phyloP scores from a whole-genome alignment of 1,284 basidiomycete species.

The Agaricales sp. region DNA sequence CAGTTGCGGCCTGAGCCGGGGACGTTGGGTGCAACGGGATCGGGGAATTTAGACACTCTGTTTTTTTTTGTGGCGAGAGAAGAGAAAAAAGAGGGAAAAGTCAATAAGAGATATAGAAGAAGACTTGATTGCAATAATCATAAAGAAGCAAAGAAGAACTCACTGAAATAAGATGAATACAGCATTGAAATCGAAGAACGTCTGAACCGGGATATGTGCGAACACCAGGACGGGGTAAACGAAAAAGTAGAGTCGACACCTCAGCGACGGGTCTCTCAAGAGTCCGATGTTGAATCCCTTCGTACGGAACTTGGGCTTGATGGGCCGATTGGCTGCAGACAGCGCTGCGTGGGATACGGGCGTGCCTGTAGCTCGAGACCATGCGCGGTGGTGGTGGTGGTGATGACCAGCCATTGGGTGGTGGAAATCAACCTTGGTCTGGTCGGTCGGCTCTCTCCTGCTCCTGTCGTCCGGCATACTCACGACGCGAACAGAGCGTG shows the following conservation, averaged over 20 bases:
- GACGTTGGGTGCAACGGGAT: slow-evolving; percentile 52
- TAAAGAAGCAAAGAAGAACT: slow-evolving; percentile 23
- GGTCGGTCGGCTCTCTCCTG: slow-evolving; percentile 41
- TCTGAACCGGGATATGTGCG: slow-evolving; percentile 62
- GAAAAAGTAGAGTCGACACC: slow-evolving; percentile 51
- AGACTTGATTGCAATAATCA: background rate
- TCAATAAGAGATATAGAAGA: background rate
- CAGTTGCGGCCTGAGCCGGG: slow-evolving; percentile 65
- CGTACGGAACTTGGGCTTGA: slow-evolving; percentile 54
- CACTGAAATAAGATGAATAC: slow-evolving; percentile 69
- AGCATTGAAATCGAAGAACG: slow-evolving; percentile 75
- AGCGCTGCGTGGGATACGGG: slow-evolving; percentile 32
- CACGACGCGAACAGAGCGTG: slow-evolving; percentile 69
- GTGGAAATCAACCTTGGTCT: slow-evolving; percentile 28
- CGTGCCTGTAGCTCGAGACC: slow-evolving; percentile 50
- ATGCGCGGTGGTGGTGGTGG: slow-evolving; percentile 38
- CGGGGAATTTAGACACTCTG: slow-evolving; percentile 62
- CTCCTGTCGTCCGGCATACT: slow-evolving; percentile 41
- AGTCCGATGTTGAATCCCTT: slow-evolving; percentile 55
- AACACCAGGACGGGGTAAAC: slow-evolving; percentile 59
- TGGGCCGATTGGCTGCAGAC: slow-evolving; percentile 19
- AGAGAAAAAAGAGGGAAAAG: background rate
- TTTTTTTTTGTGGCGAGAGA: slow-evolving; percentile 3
- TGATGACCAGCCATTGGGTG: too few species aligned
- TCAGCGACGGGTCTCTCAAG: slow-evolving; percentile 45